Evolutionary conservation across 1,284 basidiomycete species (phyloP).

Genomic region (Anthracocystis setariae): DNA sequence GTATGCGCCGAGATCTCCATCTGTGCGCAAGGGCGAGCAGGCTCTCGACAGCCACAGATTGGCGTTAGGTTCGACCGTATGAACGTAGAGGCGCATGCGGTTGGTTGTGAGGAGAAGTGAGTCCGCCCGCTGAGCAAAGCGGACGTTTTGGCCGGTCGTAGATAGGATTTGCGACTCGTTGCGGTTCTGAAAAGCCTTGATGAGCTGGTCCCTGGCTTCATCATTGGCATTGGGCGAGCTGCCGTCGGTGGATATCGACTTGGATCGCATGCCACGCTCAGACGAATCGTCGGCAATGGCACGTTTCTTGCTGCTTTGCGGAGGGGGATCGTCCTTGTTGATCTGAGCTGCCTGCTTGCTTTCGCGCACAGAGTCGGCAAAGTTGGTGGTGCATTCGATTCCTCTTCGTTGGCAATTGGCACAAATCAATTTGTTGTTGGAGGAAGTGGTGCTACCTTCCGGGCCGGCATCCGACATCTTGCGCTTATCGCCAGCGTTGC

Average conservation of each 20-base stretch:
- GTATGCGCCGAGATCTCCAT: constrained; percentile 46
- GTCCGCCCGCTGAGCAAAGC: constrained; percentile 43
- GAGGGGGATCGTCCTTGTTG: constrained; percentile 23
- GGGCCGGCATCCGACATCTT: constrained; percentile 44
- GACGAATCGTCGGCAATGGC: constrained; percentile 30
- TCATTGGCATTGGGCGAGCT: constrained; percentile 17
- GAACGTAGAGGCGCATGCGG: constrained; percentile 50
- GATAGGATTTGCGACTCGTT: constrained; percentile 35
- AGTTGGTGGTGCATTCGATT: constrained; percentile 52
- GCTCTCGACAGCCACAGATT: constrained; percentile 48
- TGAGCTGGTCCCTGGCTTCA: constrained; percentile 29
- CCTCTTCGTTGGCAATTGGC: constrained; percentile 53
- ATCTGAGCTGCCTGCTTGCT: constrained; percentile 43
- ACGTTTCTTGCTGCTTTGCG: constrained; percentile 41
- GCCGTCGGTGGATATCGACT: constrained; percentile 34
- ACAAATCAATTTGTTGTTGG: constrained; percentile 34
- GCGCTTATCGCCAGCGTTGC: constrained; percentile 38
- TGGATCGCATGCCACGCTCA: constrained; percentile 38
- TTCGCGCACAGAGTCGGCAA: constrained; percentile 47
- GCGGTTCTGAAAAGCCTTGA: constrained; percentile 25
- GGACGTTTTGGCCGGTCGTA: constrained; percentile 25
- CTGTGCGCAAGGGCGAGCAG: constrained; percentile 45
- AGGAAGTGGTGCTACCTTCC: constrained; percentile 2
- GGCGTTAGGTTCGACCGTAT: constrained; percentile 48
- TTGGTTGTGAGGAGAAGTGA: constrained; percentile 50